phyloP scores from a whole-genome alignment of 2,329 filamentous ascomycete species.

The Cladophialophora exuberans region DNA sequence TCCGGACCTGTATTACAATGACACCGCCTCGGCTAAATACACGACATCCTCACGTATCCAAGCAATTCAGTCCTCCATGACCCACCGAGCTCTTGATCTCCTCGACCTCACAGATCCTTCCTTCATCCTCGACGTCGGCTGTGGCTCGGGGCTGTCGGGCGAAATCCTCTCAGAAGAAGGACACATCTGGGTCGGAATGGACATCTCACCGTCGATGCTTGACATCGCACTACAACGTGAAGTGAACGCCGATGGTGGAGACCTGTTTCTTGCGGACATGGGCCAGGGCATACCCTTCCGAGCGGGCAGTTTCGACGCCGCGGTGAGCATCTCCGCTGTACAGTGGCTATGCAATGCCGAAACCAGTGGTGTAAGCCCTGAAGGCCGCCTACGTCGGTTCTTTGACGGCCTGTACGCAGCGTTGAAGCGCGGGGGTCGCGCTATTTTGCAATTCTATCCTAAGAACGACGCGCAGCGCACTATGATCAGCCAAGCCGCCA shows the following conservation, averaged over 20 bases:
- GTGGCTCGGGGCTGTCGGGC: slow-evolving; percentile 89
- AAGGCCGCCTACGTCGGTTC: slow-evolving; percentile 78
- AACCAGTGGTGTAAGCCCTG: slow-evolving; percentile 64
- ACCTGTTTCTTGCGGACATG: slow-evolving; percentile 91
- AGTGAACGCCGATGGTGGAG: slow-evolving; percentile 89
- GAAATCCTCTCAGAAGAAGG: slow-evolving; percentile 86
- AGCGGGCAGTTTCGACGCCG: slow-evolving; percentile 89
- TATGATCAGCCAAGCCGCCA: slow-evolving; percentile 89
- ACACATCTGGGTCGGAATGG: slow-evolving; percentile 97
- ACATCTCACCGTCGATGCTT: slow-evolving; percentile 95
- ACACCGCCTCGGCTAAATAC: slow-evolving; percentile 94
- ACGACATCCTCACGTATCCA: slow-evolving; percentile 95
- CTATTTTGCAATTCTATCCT: slow-evolving; percentile 97
- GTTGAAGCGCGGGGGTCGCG: slow-evolving; percentile 79
- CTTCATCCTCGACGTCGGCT: slow-evolving; percentile 93
- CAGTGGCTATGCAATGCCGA: slow-evolving; percentile 99
- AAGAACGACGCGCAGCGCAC: slow-evolving; percentile 89
- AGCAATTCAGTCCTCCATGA: slow-evolving; percentile 94
- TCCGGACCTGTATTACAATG: slow-evolving; percentile 97
- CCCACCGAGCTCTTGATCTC: slow-evolving; percentile 86
- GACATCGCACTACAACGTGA: slow-evolving; percentile 81
- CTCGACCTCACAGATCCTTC: slow-evolving; percentile 79
- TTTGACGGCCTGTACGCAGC: slow-evolving; percentile 91
- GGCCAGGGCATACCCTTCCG: slow-evolving; percentile 95
- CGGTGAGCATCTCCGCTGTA: slow-evolving; percentile 92